Evolutionary conservation across 75 land plant genomes (phyloP).

Genomic region (Azolla pinnata): DNA sequence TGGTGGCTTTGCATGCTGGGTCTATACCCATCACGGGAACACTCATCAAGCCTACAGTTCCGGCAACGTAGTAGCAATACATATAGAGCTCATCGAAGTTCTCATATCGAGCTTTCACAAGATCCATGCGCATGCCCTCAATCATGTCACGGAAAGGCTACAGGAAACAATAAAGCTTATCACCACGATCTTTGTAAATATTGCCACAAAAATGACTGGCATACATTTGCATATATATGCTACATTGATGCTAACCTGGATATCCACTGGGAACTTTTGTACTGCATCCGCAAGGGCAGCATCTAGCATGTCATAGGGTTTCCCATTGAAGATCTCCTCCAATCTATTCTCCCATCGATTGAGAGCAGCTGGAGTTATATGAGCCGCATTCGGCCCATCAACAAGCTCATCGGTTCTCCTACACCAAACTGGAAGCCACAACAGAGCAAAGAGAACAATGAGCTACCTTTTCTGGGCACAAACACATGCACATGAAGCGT

Average conservation of each 20-base stretch:
- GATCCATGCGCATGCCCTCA: slow-evolving; percentile 63
- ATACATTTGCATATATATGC: too few relatives aligned
- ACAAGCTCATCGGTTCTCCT: slow-evolving; percentile 95
- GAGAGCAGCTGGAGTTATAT: slow-evolving; percentile 66
- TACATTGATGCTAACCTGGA: slow-evolving; percentile 56
- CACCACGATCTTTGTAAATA: not conserved
- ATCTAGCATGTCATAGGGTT: slow-evolving; percentile 83
- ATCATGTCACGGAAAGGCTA: slow-evolving; percentile 77
- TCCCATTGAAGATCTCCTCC: slow-evolving; percentile 64
- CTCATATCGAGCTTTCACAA: slow-evolving; percentile 51
- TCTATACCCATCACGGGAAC: slow-evolving; percentile 68
- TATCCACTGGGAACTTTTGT: slow-evolving; percentile 60
- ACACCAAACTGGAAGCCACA: slow-evolving; percentile 87
- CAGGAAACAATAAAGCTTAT: not conserved
- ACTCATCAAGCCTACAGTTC: slow-evolving; percentile 71
- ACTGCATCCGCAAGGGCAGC: slow-evolving; percentile 80
- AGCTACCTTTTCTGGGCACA: not conserved
- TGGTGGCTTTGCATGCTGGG: slow-evolving; percentile 40
- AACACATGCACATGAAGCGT: not conserved
- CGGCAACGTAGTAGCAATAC: slow-evolving; percentile 72
- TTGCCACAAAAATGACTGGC: not conserved
- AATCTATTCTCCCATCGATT: slow-evolving; percentile 85
- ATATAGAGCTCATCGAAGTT: slow-evolving; percentile 66
- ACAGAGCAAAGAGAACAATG: too few relatives aligned
- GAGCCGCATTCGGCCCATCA: slow-evolving; percentile 75